Evolutionary conservation across 1,284 basidiomycete genomes (phyloP), one percentile per base, ranked within the genome.

Genomic region (Cryptococcus amylolentus): DNA sequence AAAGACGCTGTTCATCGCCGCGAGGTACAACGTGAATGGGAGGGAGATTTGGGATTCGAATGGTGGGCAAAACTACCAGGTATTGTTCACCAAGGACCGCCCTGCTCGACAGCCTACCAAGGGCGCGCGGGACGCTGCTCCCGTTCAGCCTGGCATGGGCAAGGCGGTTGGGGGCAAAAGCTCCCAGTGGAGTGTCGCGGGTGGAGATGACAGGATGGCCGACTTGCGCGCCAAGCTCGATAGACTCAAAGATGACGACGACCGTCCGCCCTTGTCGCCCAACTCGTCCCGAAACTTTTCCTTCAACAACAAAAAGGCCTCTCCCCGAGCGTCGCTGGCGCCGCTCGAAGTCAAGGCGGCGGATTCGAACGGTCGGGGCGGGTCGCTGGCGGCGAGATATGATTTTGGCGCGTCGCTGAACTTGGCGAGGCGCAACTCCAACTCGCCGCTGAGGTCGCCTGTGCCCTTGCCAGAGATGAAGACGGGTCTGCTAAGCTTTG

Each of bases 31-130:
- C 13, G 84, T 86, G 26, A 83, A 78, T 3, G 89, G 88, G 0
- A 78, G 80, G 54, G 82, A 83, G 66, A 84, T 88, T 57, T 97
- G 95, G 94, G 94, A 97, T 76, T 95, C 92, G 80, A 96, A 97
- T 70, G 77, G 72, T 40, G 88, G 86, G 6, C 72, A 81, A 61
- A 91, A 97, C 73, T 97, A 94, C 74, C 80, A 86, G 60, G 84
- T 90, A 23, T 61, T 69, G 23, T 76, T 77, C 60, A 67, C 70
- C 55, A 69, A 70, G 56, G 60, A 63, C 27, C 50, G 52, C 8
- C 60, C 60, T 38, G 52, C 51, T 3, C 45, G 50, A 12, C 37
- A 39, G 35, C 38, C 49, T 9, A 44, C 49, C 14, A 53, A 56
- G 13, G 31, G 46, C 12, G 63, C 62, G 26, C 55, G 61, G 49